phyloP scores from a whole-genome alignment of 495 filamentous ascomycete genomes.

The Penicillium crystallinum region DNA sequence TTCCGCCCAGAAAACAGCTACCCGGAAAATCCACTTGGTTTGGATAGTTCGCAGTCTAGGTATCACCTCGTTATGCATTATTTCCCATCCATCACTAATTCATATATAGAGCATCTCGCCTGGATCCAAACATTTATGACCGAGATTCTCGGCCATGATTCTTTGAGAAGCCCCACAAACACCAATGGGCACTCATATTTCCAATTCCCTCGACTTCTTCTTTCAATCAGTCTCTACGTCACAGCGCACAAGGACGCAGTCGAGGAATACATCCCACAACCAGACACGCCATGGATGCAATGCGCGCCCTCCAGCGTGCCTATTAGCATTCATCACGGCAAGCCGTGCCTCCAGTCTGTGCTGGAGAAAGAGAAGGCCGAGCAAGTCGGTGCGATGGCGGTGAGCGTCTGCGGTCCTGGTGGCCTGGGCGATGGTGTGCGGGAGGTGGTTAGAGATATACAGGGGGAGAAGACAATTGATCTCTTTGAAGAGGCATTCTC shows the following conservation, averaged over 20 bases:
- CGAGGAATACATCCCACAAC: conserved; percentile 24
- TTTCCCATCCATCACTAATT: neutral
- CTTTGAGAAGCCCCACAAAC: conserved; percentile 17
- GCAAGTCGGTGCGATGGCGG: conserved; percentile 42
- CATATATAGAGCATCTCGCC: conserved; percentile 32
- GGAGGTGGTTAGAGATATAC: conserved; percentile 31
- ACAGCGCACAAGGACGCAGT: conserved; percentile 23
- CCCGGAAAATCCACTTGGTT: conserved; percentile 36
- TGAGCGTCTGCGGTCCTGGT: conserved; percentile 44
- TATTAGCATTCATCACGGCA: conserved; percentile 28
- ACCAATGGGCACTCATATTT: conserved; percentile 28
- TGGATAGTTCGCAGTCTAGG: conserved; percentile 41
- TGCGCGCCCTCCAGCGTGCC: conserved; percentile 26
- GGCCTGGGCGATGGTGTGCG: conserved; percentile 42
- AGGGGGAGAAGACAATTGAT: conserved; percentile 34
- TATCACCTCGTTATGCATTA: conserved; percentile 5
- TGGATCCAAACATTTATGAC: conserved; percentile 46
- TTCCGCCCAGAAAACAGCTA: conserved; percentile 33
- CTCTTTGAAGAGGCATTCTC: conserved; percentile 42
- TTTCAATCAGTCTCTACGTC: conserved; percentile 34
- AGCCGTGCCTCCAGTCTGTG: conserved; percentile 30
- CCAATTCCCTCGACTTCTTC: conserved; percentile 25
- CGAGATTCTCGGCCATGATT: conserved; percentile 33
- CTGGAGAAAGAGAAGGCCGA: conserved; percentile 31
- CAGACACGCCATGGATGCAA: conserved; percentile 30